These are phyloP conservation scores for Amoebophrya sp. DNA, from an alignment of 169 alveolate genomes.

Conservation along the genomic window DNA sequence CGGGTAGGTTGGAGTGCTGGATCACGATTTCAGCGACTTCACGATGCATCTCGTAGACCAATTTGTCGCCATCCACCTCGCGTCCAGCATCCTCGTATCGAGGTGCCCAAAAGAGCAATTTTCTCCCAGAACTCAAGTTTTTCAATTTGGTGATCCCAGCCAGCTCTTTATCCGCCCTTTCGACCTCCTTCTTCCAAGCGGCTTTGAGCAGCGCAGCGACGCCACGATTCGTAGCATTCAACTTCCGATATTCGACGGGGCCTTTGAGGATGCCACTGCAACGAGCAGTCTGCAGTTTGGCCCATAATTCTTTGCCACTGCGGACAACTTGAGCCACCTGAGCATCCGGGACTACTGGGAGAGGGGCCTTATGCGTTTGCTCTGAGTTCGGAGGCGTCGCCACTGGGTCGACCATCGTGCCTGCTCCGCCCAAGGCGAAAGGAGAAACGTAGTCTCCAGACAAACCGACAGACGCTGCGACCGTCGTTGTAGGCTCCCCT, in stretches of 20 bases:
- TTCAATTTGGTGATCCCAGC: neutral
- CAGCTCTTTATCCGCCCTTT: neutral
- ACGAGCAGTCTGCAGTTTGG: neutral
- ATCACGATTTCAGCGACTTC: neutral
- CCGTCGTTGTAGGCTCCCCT: too few relatives aligned
- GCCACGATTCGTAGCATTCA: neutral
- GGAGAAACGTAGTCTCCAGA: too few relatives aligned
- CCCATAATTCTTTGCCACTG: neutral
- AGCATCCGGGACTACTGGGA: too few relatives aligned
- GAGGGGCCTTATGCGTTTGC: too few relatives aligned
- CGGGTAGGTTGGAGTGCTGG: neutral
- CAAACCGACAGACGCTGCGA: too few relatives aligned
- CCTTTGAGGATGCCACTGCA: neutral
- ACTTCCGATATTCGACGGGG: neutral
- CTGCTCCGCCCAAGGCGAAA: too few relatives aligned
- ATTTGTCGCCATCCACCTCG: neutral
- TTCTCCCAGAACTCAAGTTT: too few relatives aligned
- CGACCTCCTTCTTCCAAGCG: neutral
- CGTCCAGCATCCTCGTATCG: neutral
- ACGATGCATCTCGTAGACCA: neutral
- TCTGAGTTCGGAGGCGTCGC: too few relatives aligned
- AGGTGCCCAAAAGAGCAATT: neutral
- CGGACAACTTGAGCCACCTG: too few relatives aligned
- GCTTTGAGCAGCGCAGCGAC: neutral
- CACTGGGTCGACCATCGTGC: too few relatives aligned